Evolutionary conservation across 345 rosid genomes (phyloP).

Genomic region (Sonneratia caseolaris): DNA sequence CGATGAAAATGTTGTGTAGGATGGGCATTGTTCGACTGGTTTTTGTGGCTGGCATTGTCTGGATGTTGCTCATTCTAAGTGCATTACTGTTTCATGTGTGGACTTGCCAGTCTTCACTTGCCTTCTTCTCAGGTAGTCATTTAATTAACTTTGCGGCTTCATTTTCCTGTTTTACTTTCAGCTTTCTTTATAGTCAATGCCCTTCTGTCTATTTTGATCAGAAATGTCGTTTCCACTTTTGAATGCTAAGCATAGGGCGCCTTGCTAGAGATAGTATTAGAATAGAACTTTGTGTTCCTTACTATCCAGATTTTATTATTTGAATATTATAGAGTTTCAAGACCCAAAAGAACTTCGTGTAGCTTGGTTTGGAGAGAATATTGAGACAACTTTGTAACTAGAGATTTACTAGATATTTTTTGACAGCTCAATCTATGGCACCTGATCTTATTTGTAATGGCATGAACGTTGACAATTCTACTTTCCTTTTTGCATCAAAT

Average conservation of each 20-base stretch:
- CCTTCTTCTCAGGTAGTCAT: slow-evolving; percentile 65
- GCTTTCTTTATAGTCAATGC: neutral
- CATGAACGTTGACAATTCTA: too few relatives aligned
- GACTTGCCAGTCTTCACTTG: slow-evolving; percentile 73
- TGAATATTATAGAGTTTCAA: too few relatives aligned
- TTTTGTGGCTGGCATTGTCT: slow-evolving; percentile 66
- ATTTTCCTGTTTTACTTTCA: neutral
- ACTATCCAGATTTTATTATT: too few relatives aligned
- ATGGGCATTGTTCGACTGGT: slow-evolving; percentile 71
- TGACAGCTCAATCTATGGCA: too few relatives aligned
- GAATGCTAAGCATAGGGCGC: neutral
- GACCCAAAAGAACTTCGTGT: too few relatives aligned
- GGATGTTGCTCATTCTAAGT: slow-evolving; percentile 79
- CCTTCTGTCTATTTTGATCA: too few relatives aligned
- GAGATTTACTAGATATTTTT: too few relatives aligned
- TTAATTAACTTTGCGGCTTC: neutral
- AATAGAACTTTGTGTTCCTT: neutral
- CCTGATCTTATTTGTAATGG: too few relatives aligned
- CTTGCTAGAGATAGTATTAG: neutral
- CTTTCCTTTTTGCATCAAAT: neutral
- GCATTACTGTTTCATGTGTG: slow-evolving; percentile 66
- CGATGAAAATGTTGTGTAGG: slow-evolving; percentile 51
- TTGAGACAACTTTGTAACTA: too few relatives aligned
- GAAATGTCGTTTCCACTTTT: too few relatives aligned
- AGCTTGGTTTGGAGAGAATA: too few relatives aligned